Percentiles rank a stretch among this genome's conserved stretches.
Evolutionary conservation across 2,329 filamentous ascomycete genomes (phyloP).

Genomic region (Colletotrichum chrysophilum): DNA sequence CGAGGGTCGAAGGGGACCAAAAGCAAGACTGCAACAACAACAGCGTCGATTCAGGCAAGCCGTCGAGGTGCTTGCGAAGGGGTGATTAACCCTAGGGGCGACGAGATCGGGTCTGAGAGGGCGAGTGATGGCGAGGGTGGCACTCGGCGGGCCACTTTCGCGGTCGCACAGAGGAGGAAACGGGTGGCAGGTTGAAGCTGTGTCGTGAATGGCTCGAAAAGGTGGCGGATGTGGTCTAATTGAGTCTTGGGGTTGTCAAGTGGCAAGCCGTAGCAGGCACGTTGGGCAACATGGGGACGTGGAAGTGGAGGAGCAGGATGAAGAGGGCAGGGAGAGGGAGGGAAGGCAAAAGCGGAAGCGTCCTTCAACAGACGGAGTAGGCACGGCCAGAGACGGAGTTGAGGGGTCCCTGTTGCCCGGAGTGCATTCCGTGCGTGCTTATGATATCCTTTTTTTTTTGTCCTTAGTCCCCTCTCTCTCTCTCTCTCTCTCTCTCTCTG

Average conservation of each 20-base stretch:
- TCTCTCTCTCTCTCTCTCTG: neutral
- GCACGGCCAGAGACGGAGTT: neutral
- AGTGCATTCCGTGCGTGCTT: neutral
- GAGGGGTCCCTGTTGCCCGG: neutral
- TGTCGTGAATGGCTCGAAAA: neutral
- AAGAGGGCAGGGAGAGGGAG: neutral
- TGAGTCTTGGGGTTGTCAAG: neutral
- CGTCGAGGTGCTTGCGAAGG: neutral
- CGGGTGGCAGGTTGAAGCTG: neutral
- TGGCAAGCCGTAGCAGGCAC: neutral
- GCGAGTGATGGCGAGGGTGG: neutral
- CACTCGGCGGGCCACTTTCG: neutral
- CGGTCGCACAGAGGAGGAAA: neutral
- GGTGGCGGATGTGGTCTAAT: neutral
- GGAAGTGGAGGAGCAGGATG: neutral
- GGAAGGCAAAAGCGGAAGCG: neutral
- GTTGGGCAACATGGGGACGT: neutral
- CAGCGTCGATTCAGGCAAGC: neutral
- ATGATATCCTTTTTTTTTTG: neutral
- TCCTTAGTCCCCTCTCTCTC: neutral
- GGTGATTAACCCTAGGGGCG: neutral
- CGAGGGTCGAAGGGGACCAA: neutral
- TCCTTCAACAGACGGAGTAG: neutral
- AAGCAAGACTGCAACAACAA: neutral
- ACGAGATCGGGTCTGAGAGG: neutral